These are phyloP conservation scores for Neopestalotiopsis rosae DNA, from an alignment of 2,329 filamentous ascomycete species.

Conservation along the genomic window DNA sequence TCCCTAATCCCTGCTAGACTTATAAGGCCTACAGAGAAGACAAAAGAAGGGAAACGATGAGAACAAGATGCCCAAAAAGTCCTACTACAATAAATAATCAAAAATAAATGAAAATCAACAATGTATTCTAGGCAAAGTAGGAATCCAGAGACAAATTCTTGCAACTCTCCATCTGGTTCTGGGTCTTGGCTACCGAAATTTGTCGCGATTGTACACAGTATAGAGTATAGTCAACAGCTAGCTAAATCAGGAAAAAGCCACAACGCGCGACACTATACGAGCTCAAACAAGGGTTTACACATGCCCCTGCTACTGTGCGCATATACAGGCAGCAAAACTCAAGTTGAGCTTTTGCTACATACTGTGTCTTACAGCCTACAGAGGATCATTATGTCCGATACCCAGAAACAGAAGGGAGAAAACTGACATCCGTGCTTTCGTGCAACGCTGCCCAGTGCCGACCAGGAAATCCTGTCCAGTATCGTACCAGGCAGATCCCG, in stretches of 20 bases:
- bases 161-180: neutral
- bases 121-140: neutral
- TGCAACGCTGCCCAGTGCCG: slow-evolving; percentile 13
- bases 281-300: neutral
- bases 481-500: neutral
- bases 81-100: neutral
- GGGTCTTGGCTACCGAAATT: neutral
- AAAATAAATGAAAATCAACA: neutral
- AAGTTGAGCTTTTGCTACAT: neutral
- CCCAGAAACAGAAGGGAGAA: neutral
- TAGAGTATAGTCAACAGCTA: slow-evolving; percentile 1
- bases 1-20: slow-evolving; percentile 22
- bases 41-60: neutral
- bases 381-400: neutral
- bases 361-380: neutral
- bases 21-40: neutral
- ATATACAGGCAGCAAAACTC: neutral
- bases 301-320: neutral
- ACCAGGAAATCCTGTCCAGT: neutral
- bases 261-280: neutral
- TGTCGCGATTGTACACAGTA: neutral
- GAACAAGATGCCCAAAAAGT: neutral
- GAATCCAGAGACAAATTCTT: neutral
- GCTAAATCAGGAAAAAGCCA: neutral
- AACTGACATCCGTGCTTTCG: slow-evolving; percentile 1